Evolutionary conservation across 495 filamentous ascomycete genomes (phyloP).

Genomic region (Aspergillus sparsus): DNA sequence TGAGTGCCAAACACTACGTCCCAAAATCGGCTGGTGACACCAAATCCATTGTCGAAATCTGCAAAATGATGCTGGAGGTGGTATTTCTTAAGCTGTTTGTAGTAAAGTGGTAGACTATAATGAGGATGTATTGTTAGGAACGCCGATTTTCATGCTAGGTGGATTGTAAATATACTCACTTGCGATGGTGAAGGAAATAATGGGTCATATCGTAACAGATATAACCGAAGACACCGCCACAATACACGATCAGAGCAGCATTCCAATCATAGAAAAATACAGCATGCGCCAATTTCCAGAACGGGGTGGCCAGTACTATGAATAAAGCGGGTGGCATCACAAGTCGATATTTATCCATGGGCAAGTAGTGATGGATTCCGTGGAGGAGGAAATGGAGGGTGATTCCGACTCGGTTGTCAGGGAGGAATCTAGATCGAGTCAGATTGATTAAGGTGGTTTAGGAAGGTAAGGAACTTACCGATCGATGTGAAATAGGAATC

Average conservation of each 20-base stretch:
- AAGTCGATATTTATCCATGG: slow-evolving; percentile 95
- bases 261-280: slow-evolving; percentile 87
- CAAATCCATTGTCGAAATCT: slow-evolving; percentile 97
- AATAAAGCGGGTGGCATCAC: slow-evolving; percentile 98
- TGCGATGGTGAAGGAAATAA: slow-evolving; percentile 98
- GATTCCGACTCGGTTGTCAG: slow-evolving; percentile 86
- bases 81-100: slow-evolving; percentile 89
- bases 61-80: slow-evolving; percentile 96
- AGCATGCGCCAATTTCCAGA: slow-evolving; percentile 88
- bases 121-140: slow-evolving; percentile 21
- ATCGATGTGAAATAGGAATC: slow-evolving; percentile 93
- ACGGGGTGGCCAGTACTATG: slow-evolving; percentile 77
- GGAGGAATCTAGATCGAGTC: slow-evolving; percentile 64
- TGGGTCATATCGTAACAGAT: slow-evolving; percentile 96
- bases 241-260: slow-evolving; percentile 73
- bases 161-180: slow-evolving; percentile 50
- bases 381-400: slow-evolving; percentile 93
- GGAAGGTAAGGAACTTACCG: slow-evolving; percentile 55
- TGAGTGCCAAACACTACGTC: slow-evolving; percentile 90
- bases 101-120: slow-evolving; percentile 74
- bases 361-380: slow-evolving; percentile 96
- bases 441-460: slow-evolving; percentile 9
- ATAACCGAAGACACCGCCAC: slow-evolving; percentile 93
- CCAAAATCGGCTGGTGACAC: slow-evolving; percentile 98
- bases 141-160: background rate